Evolutionary conservation across 164 flowering plant species (phyloP).

Genomic region (Vitis cinerea): DNA sequence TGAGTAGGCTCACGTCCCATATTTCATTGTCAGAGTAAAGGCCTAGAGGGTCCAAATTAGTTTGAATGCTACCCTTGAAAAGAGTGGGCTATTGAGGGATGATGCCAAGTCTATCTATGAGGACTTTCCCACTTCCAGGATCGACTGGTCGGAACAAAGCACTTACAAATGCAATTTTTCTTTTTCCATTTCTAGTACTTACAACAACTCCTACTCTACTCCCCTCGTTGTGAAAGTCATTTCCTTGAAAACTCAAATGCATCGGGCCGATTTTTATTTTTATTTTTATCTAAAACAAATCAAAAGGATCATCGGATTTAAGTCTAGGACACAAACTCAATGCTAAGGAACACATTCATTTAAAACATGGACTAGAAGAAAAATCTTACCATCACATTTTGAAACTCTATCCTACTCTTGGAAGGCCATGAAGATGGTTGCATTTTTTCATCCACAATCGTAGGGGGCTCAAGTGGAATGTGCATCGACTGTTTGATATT

Average conservation of each 20-base stretch:
- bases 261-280: conserved; percentile 52
- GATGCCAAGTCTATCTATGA: conserved; percentile 71
- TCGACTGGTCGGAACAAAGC: conserved; percentile 84
- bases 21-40: conserved; percentile 68
- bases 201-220: conserved; percentile 84
- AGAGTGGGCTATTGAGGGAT: conserved; percentile 95
- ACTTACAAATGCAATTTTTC: conserved; percentile 75
- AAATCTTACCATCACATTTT: conserved; percentile 54
- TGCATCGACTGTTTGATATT: conserved; percentile 82
- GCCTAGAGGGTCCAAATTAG: conserved; percentile 81
- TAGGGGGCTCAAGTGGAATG: conserved; percentile 74
- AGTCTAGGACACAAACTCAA: neutral
- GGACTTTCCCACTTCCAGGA: conserved; percentile 62
- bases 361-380: no score
- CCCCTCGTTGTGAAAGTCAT: conserved; percentile 75
- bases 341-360: neutral
- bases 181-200: conserved; percentile 91
- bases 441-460: conserved; percentile 53
- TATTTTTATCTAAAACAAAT: conserved; percentile 44
- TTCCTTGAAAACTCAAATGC: conserved; percentile 80
- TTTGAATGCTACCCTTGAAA: conserved; percentile 72
- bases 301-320: neutral
- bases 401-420: conserved; percentile 63
- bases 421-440: conserved; percentile 83
- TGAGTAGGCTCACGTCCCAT: conserved; percentile 56